Evolutionary conservation across 345 rosid genomes (phyloP).

Genomic region (Arabis alpina): DNA sequence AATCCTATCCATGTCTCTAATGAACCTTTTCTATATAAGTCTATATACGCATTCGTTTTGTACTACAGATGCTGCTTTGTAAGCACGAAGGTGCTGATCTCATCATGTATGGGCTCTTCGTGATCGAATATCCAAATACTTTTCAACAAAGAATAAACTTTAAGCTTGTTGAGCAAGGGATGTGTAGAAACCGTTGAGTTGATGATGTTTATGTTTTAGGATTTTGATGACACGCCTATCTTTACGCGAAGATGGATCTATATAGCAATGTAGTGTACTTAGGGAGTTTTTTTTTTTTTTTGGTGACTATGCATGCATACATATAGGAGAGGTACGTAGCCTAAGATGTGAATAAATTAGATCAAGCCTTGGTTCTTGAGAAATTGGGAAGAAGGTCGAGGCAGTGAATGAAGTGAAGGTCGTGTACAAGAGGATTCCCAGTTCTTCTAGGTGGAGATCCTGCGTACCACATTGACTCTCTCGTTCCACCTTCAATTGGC

Average conservation of each 20-base stretch:
- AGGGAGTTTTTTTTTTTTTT: neutral
- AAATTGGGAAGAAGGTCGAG: constrained; percentile 70
- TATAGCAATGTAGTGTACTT: neutral
- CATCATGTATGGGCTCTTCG: neutral
- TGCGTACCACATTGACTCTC: constrained; percentile 48
- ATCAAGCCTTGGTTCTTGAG: constrained; percentile 51
- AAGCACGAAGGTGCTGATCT: neutral
- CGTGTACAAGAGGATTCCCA: constrained; percentile 70
- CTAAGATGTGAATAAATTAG: constrained; percentile 4
- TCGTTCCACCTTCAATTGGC: constrained; percentile 46
- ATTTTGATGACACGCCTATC: neutral
- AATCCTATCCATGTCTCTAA: neutral
- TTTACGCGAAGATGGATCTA: neutral
- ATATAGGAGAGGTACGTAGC: constrained; percentile 1
- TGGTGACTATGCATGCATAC: neutral
- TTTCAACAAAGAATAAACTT: neutral
- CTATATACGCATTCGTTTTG: neutral
- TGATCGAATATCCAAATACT: constrained; percentile 23
- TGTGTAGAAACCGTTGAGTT: neutral
- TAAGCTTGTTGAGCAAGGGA: constrained; percentile 19
- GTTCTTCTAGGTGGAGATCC: constrained; percentile 90
- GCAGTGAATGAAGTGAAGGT: constrained; percentile 66
- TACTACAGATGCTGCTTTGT: neutral
- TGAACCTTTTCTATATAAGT: neutral
- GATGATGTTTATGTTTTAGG: constrained; percentile 13